Percentiles rank a stretch among this genome's conserved stretches.
Conservation (phyloP, 2,329 filamentous ascomycete species). For the Penicillium sp. region DNA sequence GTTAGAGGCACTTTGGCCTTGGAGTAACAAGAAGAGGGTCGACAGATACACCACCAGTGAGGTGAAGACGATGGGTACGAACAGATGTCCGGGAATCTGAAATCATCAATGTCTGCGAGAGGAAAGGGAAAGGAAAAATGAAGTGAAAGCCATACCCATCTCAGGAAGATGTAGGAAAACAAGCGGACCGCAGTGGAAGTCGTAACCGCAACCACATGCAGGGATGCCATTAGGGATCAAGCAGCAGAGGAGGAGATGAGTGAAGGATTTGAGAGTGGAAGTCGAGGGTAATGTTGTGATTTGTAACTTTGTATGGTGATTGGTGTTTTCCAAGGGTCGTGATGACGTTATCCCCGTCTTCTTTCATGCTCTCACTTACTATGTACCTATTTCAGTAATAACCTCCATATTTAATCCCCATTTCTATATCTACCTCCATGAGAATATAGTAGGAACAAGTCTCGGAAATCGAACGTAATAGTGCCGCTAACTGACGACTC, state of each 20-base stretch:
- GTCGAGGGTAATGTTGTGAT: slow-evolving; percentile 5
- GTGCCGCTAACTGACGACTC: neutral
- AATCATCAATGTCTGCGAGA: neutral
- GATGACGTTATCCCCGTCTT: slow-evolving; percentile 13
- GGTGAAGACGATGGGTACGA: slow-evolving; percentile 37
- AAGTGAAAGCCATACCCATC: slow-evolving; percentile 37
- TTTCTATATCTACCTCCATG: too few relatives aligned
- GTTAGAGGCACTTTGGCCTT: slow-evolving; percentile 1
- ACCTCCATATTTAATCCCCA: too few relatives aligned
- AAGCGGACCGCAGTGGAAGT: slow-evolving; percentile 39
- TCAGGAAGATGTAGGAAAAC: slow-evolving; percentile 39
- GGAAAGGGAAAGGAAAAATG: neutral
- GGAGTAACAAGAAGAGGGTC: slow-evolving; percentile 29
- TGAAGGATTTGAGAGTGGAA: neutral
- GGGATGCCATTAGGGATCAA: slow-evolving; percentile 28
- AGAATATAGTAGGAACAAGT: too few relatives aligned
- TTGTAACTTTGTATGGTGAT: slow-evolving; percentile 5
- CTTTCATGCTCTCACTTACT: too few relatives aligned
- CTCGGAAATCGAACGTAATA: too few relatives aligned
- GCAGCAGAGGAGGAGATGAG: slow-evolving; percentile 1
- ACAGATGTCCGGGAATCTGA: slow-evolving; percentile 39
- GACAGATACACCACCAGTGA: slow-evolving; percentile 46
- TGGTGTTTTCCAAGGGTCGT: slow-evolving; percentile 1
- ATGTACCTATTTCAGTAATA: too few relatives aligned
- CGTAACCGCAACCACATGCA: slow-evolving; percentile 30